Evolutionary conservation across 2,329 filamentous ascomycete genomes (phyloP).

Genomic region (Raffaelea arxii): DNA sequence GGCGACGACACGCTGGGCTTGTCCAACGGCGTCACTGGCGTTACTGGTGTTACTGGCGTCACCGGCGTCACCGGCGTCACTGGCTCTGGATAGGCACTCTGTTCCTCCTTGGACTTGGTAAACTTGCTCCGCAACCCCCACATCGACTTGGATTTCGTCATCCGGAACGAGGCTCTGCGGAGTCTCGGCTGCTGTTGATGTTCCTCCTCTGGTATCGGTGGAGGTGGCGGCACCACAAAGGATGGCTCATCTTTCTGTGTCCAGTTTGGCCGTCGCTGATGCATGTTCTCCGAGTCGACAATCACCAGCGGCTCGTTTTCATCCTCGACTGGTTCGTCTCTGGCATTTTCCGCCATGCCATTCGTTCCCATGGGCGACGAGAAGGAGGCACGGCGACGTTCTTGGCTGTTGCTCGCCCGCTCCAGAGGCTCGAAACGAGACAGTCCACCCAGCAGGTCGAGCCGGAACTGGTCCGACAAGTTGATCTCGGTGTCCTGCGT

Average conservation of each 20-base stretch:
- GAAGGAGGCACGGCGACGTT: no score
- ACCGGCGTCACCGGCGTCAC: background rate
- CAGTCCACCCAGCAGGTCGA: no score
- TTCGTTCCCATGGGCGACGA: no score
- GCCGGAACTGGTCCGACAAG: no score
- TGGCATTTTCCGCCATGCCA: no score
- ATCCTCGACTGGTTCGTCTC: no score
- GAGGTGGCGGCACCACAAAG: no score
- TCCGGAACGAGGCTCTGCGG: background rate
- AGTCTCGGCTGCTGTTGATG: no score
- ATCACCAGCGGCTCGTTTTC: background rate
- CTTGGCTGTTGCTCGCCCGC: no score
- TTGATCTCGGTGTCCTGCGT: no score
- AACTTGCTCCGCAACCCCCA: background rate
- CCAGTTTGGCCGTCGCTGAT: background rate
- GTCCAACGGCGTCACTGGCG: background rate
- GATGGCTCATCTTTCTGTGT: background rate
- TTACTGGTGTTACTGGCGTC: no score
- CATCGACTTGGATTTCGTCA: background rate
- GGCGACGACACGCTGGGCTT: background rate
- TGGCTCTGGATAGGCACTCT: background rate
- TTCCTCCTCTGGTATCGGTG: background rate
- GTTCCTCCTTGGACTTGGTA: background rate
- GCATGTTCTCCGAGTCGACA: background rate
- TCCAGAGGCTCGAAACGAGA: no score